phyloP scores from a whole-genome alignment of 129 eudicot genomes.

The Deinandra increscens region DNA sequence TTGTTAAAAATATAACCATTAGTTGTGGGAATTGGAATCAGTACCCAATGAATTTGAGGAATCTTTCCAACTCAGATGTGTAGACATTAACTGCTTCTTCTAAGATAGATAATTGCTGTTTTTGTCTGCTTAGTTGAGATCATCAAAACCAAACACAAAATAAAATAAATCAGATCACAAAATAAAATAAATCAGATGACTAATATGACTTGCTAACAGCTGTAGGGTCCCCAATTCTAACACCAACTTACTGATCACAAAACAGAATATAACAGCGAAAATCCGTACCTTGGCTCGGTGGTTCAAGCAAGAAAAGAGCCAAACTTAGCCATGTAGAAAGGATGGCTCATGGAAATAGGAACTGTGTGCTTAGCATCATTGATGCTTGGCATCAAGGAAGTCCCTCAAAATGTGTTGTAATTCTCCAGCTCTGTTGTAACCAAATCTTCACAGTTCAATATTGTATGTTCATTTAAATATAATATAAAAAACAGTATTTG shows the following conservation, averaged over 20 bases:
- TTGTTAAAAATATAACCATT: not conserved
- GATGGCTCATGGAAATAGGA: no score
- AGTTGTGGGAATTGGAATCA: conserved; percentile 6
- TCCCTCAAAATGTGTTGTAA: conserved; percentile 88
- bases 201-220: no score
- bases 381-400: conserved; percentile 95
- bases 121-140: conserved; percentile 41
- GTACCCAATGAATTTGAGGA: conserved; percentile 71
- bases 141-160: conserved; percentile 18
- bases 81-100: conserved; percentile 69
- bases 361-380: no score
- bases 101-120: conserved; percentile 45
- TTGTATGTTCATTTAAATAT: not conserved
- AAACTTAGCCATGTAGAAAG: no score
- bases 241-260: no score
- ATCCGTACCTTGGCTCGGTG: no score
- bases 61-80: conserved; percentile 73
- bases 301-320: no score
- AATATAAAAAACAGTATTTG: not conserved
- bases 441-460: not conserved
- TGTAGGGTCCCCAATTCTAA: no score
- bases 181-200: no score
- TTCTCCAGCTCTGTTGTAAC: conserved; percentile 75
- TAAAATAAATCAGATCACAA: not conserved
- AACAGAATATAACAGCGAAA: no score